A percentile compares a stretch with the other conserved stretches of the same genome.
These are phyloP conservation scores for Areca catechu DNA, from an alignment of 176 grass and related monocot genomes.

Conservation along the genomic window DNA sequence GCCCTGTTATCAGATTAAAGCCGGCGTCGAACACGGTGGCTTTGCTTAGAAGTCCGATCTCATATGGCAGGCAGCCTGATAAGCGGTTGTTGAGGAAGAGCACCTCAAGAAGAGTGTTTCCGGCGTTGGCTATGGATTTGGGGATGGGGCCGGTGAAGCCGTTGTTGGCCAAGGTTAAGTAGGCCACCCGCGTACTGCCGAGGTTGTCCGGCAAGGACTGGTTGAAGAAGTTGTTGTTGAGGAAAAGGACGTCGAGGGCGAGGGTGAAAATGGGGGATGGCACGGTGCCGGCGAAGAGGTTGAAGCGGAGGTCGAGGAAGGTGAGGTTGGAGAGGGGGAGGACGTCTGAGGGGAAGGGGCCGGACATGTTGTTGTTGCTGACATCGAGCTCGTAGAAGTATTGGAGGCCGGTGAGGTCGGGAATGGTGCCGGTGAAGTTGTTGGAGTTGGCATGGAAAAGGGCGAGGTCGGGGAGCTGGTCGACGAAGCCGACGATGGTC, in stretches of 20 bases:
- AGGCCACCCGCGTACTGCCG: slow-evolving; percentile 53
- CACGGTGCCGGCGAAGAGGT: slow-evolving; percentile 27
- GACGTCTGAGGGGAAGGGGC: slow-evolving; percentile 36
- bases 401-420: slow-evolving; percentile 14
- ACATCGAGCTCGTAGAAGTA: slow-evolving; percentile 97
- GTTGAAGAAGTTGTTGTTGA: slow-evolving; percentile 81
- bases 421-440: slow-evolving; percentile 33
- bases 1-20: slow-evolving; percentile 56
- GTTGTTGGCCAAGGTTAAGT: slow-evolving; percentile 86
- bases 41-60: slow-evolving; percentile 63
- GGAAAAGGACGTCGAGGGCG: slow-evolving; percentile 54
- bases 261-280: slow-evolving; percentile 36
- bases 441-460: slow-evolving; percentile 97
- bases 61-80: slow-evolving; percentile 75
- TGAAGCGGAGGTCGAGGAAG: slow-evolving; percentile 87
- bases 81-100: slow-evolving; percentile 83
- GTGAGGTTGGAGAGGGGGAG: slow-evolving; percentile 46
- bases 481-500: slow-evolving; percentile 31
- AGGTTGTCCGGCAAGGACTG: slow-evolving; percentile 45
- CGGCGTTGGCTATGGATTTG: slow-evolving; percentile 34
- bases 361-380: slow-evolving; percentile 67
- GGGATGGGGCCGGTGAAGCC: slow-evolving; percentile 68
- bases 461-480: slow-evolving; percentile 56
- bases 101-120: slow-evolving; percentile 50
- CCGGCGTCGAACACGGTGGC: slow-evolving; percentile 93